Evolutionary conservation across 2,329 filamentous ascomycete species (phyloP).

Genomic region (Sporothrix phasma): DNA sequence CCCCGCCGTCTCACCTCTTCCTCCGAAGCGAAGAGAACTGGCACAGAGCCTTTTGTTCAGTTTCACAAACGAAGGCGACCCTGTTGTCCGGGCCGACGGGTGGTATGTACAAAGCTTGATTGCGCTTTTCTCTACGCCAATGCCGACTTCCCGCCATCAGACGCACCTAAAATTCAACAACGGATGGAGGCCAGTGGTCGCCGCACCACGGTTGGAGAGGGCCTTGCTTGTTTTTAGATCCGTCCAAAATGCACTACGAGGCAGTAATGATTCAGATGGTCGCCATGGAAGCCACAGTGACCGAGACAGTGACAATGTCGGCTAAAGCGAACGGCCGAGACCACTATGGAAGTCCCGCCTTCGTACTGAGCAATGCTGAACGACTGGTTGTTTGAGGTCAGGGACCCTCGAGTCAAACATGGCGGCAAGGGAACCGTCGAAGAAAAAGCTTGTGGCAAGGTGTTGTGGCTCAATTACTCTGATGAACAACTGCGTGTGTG

Average conservation of each 20-base stretch:
- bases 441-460: constrained; percentile 45
- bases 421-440: constrained; percentile 39
- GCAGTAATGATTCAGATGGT: background rate
- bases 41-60: constrained; percentile 65
- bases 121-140: constrained; percentile 56
- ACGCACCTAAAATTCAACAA: background rate
- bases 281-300: background rate
- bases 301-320: background rate
- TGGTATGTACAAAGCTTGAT: constrained; percentile 64
- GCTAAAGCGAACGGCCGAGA: constrained; percentile 16
- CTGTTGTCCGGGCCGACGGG: constrained; percentile 66
- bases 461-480: constrained; percentile 57
- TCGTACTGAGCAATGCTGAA: constrained; percentile 60
- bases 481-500: constrained; percentile 58
- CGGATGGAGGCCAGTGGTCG: background rate
- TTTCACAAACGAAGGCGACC: constrained; percentile 81
- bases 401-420: constrained; percentile 29
- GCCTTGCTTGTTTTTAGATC: no score
- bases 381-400: constrained; percentile 56
- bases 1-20: constrained; percentile 66
- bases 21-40: constrained; percentile 41
- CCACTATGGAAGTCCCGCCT: constrained; percentile 55
- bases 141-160: constrained; percentile 30
- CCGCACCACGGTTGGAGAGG: background rate
- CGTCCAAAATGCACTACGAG: constrained; percentile 18